Conservation (phyloP, 768 basidiomycete genomes). For the Asterophora lycoperdoides region DNA sequence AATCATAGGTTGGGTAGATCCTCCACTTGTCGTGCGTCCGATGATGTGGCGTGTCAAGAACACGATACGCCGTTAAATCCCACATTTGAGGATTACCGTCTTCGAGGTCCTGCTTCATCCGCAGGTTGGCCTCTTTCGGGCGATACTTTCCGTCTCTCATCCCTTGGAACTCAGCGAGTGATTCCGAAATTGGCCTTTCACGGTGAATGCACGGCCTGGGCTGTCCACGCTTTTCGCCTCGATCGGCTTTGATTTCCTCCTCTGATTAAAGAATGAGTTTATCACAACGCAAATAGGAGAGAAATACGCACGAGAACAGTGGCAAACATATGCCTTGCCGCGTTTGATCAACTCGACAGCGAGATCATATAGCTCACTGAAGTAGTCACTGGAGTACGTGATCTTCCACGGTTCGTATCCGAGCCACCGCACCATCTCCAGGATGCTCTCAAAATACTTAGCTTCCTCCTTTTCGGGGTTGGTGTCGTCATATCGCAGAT, state of each 20-base stretch:
- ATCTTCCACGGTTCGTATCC: conserved; percentile 99
- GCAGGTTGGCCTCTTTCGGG: conserved; percentile 87
- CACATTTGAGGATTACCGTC: conserved; percentile 99
- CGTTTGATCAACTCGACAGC: conserved; percentile 85
- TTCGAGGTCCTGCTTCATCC: conserved; percentile 95
- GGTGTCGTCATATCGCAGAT: conserved; percentile 96
- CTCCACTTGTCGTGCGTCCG: conserved; percentile 92
- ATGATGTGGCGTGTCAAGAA: conserved; percentile 87
- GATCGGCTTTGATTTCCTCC: conserved; percentile 85
- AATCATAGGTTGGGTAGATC: conserved; percentile 98
- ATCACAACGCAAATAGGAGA: not conserved
- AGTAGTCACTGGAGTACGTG: conserved; percentile 98
- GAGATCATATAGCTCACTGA: conserved; percentile 78
- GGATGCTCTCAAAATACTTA: conserved; percentile 91
- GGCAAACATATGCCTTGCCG: conserved; percentile 93
- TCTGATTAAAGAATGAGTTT: conserved; percentile 40
- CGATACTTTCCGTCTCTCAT: conserved; percentile 91
- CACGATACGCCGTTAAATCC: conserved; percentile 96
- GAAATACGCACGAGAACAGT: conserved; percentile 79
- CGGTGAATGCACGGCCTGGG: conserved; percentile 88
- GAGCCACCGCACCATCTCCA: conserved; percentile 94
- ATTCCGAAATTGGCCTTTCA: conserved; percentile 80
- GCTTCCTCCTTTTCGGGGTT: conserved; percentile 98
- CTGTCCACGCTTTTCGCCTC: conserved; percentile 80
- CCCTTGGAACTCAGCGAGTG: conserved; percentile 79